A percentile compares a stretch with the other conserved stretches of the same genome.
Evolutionary conservation across 2,329 filamentous ascomycete species (phyloP).

Genomic region (Cadophora luteo-olivacea): DNA sequence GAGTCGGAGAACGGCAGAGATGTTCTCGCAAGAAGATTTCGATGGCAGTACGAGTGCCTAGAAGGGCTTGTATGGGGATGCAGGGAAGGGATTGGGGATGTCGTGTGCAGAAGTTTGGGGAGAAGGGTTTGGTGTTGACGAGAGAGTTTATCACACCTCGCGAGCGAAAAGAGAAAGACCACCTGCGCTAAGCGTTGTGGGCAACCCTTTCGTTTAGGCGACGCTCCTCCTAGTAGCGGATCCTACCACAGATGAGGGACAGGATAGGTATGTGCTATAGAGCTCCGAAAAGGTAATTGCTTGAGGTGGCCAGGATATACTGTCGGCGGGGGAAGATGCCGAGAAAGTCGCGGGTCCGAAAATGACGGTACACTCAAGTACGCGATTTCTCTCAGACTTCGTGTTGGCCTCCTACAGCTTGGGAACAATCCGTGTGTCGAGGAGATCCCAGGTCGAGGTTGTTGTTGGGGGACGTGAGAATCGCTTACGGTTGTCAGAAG

Average conservation of each 20-base stretch:
- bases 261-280: not conserved
- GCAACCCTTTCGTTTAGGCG: not conserved
- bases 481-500: not conserved
- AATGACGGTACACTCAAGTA: not conserved
- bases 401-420: not conserved
- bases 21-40: not conserved
- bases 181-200: not conserved
- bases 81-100: not conserved
- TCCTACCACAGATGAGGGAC: not conserved
- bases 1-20: not conserved
- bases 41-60: not conserved
- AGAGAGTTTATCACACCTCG: not conserved
- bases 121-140: slow-evolving; percentile 1
- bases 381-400: not conserved
- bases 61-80: not conserved
- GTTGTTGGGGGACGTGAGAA: not conserved
- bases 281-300: not conserved
- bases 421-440: not conserved
- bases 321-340: not conserved
- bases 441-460: not conserved
- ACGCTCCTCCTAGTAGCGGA: not conserved
- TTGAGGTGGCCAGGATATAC: not conserved
- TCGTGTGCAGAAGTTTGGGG: not conserved
- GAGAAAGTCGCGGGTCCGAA: not conserved
- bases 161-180: slow-evolving; percentile 4